Evolutionary conservation across 164 flowering plant genomes (phyloP), one percentile per base, ranked within the genome.

Genomic region (Macadamia integrifolia): DNA sequence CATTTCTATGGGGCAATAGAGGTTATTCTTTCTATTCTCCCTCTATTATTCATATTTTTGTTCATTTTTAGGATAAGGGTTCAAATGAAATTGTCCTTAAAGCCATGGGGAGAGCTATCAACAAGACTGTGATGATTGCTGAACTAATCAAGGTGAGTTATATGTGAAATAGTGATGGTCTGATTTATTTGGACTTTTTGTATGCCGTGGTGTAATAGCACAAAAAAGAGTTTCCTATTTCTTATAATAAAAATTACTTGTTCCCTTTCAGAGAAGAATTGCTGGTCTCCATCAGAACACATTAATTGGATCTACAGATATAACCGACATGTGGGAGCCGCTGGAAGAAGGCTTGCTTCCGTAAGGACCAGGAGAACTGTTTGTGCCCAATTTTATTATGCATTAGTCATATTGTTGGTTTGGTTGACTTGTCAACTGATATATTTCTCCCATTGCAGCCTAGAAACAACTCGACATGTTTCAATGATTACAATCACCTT

Each of bases 61-160:
- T 66, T 53, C 60, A 9, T 53, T 5, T 50, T 4, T 13, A 86
- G 92, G 88, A 87, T 49, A 80, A 77, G 59, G 77, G 73, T n/a
- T 78, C 80, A 0, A 74, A 72, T 66, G 88, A 86, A 71, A 81
- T 88, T 71, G 79, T 71, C 53, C 71, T 88, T 31, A 88, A 88
- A 67, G 92, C 92, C 62, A 88, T 86, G 90, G 92, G 92, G 6
- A 81, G 84, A 65, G 92, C 90, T 6, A 86, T 88, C 44, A 88
- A 79, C 78, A 88, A 88, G 77, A 80, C 88, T 48, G 90, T 86
- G 2, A 83, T 79, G 73, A 83, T 88, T 76, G 86, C 83, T 23
- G 92, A 88, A 67, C 67, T 84, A 53, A 80, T 86, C 13, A 86
- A 88, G 89, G 92, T 85, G 9, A 10, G 28, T 49, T 17, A 40